A percentile compares a stretch with the other conserved stretches of the same genome.
Conservation (phyloP, 1,284 basidiomycete genomes). For the Cerioporus squamosus region DNA sequence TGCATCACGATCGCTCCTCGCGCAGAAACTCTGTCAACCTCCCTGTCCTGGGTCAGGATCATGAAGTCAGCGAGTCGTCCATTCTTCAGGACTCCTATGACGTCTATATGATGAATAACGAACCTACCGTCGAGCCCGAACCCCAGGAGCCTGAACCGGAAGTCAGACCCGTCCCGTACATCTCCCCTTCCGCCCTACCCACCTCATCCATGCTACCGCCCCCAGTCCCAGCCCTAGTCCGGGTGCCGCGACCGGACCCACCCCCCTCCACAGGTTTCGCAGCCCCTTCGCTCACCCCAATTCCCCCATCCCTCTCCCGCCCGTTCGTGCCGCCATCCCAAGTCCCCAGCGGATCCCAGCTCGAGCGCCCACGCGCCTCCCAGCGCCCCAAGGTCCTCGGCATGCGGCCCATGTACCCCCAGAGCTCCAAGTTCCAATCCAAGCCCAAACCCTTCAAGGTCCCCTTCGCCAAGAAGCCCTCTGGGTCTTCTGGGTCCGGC, state of each 20-base stretch:
- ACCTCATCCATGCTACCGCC: neutral
- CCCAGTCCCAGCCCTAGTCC: too few relatives aligned
- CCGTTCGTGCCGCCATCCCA: constrained; percentile 10
- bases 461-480: constrained; percentile 1
- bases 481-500: neutral
- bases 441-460: constrained; percentile 12
- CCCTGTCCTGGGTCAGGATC: too few relatives aligned
- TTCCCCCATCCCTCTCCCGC: neutral
- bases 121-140: too few relatives aligned
- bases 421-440: neutral
- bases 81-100: too few relatives aligned
- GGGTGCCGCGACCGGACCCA: too few relatives aligned
- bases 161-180: neutral
- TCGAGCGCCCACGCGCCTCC: neutral
- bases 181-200: neutral
- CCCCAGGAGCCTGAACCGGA: too few relatives aligned
- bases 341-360: neutral
- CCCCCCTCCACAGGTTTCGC: too few relatives aligned
- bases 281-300: neutral
- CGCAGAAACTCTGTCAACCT: too few relatives aligned
- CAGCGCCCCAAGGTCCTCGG: constrained; percentile 14
- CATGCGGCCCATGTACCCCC: constrained; percentile 11
- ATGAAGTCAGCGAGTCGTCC: too few relatives aligned
- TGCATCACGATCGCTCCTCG: too few relatives aligned
- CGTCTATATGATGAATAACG: too few relatives aligned